These are phyloP conservation scores for Calonectria henricotiae DNA, from an alignment of 2,329 filamentous ascomycete genomes.

Conservation along the genomic window DNA sequence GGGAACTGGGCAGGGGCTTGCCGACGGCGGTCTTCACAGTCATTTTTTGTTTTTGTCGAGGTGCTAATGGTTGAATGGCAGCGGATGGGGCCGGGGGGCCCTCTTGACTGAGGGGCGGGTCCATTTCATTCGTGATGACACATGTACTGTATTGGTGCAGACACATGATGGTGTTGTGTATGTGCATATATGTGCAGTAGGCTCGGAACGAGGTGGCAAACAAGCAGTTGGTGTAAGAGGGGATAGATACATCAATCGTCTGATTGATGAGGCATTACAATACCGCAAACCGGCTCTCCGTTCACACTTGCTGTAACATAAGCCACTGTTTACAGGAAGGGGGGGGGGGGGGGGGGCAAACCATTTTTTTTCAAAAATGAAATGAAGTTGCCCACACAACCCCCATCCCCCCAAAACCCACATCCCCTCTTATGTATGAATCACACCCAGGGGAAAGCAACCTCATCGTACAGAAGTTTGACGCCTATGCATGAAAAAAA, in stretches of 20 bases:
- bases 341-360: conserved; percentile 22
- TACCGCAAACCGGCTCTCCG: conserved; percentile 1
- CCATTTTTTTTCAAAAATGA: no score
- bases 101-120: conserved; percentile 17
- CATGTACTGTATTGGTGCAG: conserved; percentile 26
- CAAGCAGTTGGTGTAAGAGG: background rate
- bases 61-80: conserved; percentile 20
- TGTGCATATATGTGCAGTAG: conserved; percentile 13
- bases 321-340: background rate
- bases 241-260: background rate
- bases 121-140: conserved; percentile 30
- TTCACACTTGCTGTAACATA: conserved; percentile 1
- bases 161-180: conserved; percentile 17
- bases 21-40: conserved; percentile 19
- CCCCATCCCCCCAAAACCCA: no score
- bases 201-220: conserved; percentile 29
- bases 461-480: no score
- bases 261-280: background rate
- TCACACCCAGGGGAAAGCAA: no score
- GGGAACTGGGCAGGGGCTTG: conserved; percentile 1
- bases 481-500: no score
- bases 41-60: conserved; percentile 8
- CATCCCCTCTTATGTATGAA: no score
- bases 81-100: conserved; percentile 14
- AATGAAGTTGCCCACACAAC: no score